A percentile compares a stretch with the other conserved stretches of the same genome.
phyloP scores from a whole-genome alignment of 306 rosid genomes.

The Aeschynomene evenia region DNA sequence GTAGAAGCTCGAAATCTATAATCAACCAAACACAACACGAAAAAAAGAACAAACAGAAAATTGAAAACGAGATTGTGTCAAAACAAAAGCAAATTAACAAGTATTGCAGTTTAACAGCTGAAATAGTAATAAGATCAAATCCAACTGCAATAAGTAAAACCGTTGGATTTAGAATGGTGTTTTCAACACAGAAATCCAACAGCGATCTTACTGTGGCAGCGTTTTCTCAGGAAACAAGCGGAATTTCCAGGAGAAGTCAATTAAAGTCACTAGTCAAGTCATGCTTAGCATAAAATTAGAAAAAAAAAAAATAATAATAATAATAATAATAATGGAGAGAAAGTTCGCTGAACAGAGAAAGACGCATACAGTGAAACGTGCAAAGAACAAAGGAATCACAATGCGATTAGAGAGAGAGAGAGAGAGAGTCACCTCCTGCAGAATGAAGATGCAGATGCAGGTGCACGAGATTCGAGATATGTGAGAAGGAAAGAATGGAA shows the following conservation, averaged over 20 bases:
- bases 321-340: neutral
- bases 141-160: neutral
- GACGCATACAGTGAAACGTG: constrained; percentile 5
- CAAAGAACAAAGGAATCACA: constrained; percentile 17
- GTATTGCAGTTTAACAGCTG: neutral
- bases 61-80: too few relatives aligned
- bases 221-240: neutral
- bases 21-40: neutral
- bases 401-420: constrained; percentile 4
- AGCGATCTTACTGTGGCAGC: neutral
- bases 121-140: neutral
- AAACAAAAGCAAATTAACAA: too few relatives aligned
- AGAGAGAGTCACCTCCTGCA: neutral
- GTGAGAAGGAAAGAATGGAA: constrained; percentile 8
- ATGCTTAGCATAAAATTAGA: neutral
- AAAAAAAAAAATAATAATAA: neutral
- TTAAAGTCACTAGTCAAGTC: neutral
- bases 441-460: neutral
- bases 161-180: neutral
- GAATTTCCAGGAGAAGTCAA: neutral
- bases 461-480: constrained; percentile 21
- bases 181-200: neutral
- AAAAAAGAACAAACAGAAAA: neutral
- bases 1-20: constrained; percentile 5
- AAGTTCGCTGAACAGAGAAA: neutral